Conservation (phyloP, 2,329 filamentous ascomycete genomes). For the Aspergillus ruber region DNA sequence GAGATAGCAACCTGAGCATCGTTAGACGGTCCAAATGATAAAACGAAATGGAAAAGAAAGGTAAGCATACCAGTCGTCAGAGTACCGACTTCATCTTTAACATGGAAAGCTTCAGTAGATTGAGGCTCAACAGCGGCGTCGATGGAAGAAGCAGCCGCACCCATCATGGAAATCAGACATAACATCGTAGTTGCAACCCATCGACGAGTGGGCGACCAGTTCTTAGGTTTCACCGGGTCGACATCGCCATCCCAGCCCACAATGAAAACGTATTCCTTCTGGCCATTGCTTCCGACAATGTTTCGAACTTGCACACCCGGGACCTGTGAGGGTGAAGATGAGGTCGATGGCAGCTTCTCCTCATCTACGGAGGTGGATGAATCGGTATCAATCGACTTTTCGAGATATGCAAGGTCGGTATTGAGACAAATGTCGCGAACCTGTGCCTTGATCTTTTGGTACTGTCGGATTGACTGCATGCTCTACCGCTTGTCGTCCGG, state of each 20-base stretch:
- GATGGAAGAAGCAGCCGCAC: conserved; percentile 47
- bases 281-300: neutral
- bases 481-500: neutral
- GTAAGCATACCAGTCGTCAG: conserved; percentile 35
- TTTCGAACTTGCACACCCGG: neutral
- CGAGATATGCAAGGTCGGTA: neutral
- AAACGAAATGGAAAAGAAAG: neutral
- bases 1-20: conserved; percentile 16
- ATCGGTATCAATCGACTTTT: neutral
- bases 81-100: conserved; percentile 46
- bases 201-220: conserved; percentile 33
- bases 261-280: conserved; percentile 7
- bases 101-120: conserved; percentile 42
- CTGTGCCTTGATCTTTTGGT: neutral
- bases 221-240: conserved; percentile 32
- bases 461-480: neutral
- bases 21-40: neutral
- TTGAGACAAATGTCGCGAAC: neutral
- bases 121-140: conserved; percentile 45
- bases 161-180: conserved; percentile 45
- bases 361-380: neutral
- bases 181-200: conserved; percentile 39
- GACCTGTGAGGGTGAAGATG: neutral
- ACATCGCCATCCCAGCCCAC: conserved; percentile 30
- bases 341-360: neutral